phyloP scores from a whole-genome alignment of 805 yeast species.

The Sungouiozyma intestinalis region DNA sequence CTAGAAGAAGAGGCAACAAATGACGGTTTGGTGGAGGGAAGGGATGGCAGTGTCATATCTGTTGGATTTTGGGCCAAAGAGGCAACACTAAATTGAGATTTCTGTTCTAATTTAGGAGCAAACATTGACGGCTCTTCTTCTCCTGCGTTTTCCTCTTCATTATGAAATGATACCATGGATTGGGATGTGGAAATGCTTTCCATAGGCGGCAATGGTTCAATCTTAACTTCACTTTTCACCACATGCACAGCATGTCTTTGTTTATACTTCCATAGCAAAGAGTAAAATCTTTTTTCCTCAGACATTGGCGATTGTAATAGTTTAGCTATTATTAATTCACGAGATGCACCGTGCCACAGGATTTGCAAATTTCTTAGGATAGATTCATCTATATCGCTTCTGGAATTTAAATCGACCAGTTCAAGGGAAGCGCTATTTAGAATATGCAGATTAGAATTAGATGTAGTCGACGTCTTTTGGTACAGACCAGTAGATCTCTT shows the following conservation, averaged over 20 bases:
- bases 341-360: slow-evolving; percentile 69
- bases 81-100: slow-evolving; percentile 25
- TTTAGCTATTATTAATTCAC: slow-evolving; percentile 43
- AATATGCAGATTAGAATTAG: slow-evolving; percentile 21
- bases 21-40: slow-evolving; percentile 13
- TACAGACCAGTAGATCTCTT: slow-evolving; percentile 2
- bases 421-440: slow-evolving; percentile 12
- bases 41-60: slow-evolving; percentile 4
- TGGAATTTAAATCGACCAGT: slow-evolving; percentile 16
- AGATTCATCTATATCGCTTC: slow-evolving; percentile 55
- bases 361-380: slow-evolving; percentile 67
- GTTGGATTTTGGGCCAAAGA: slow-evolving; percentile 7
- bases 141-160: slow-evolving; percentile 3
- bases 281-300: slow-evolving; percentile 74
- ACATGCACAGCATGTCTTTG: slow-evolving; percentile 43
- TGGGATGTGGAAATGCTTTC: not conserved
- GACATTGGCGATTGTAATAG: slow-evolving; percentile 47
- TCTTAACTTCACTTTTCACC: not conserved
- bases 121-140: not conserved
- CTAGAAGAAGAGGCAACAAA: slow-evolving; percentile 24
- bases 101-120: slow-evolving; percentile 23
- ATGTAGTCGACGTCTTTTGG: slow-evolving; percentile 11
- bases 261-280: slow-evolving; percentile 62
- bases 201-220: not conserved
- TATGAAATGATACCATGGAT: not conserved